A percentile compares a stretch with the other conserved stretches of the same genome.
Conservation (phyloP, 495 filamentous ascomycete species). For the Umbilicaria muhlenbergii region DNA sequence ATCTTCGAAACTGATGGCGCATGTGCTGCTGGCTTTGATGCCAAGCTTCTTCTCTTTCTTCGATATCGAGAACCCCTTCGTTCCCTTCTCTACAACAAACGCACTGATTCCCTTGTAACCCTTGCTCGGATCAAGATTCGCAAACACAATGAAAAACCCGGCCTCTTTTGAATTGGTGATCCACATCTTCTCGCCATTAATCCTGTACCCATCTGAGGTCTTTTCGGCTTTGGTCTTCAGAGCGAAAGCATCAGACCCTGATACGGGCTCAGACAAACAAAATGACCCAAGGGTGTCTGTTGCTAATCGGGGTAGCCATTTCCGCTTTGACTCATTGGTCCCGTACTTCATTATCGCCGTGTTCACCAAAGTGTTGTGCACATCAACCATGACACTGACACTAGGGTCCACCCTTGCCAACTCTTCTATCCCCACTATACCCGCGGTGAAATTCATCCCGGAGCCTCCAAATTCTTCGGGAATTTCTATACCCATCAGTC, state of each 20-base stretch:
- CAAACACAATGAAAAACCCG: constrained; percentile 93
- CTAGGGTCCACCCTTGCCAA: constrained; percentile 87
- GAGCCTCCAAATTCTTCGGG: constrained; percentile 93
- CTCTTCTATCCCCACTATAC: constrained; percentile 94
- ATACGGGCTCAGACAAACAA: constrained; percentile 87
- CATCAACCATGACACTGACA: constrained; percentile 83
- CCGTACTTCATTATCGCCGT: constrained; percentile 83
- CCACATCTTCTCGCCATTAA: constrained; percentile 97
- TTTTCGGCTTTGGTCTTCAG: constrained; percentile 73
- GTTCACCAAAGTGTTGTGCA: constrained; percentile 97
- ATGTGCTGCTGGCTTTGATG: constrained; percentile 88
- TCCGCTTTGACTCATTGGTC: constrained; percentile 54
- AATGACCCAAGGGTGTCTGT: constrained; percentile 90
- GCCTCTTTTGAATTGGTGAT: constrained; percentile 95
- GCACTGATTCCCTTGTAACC: constrained; percentile 94
- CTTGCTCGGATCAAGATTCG: constrained; percentile 75
- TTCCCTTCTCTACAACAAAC: constrained; percentile 85
- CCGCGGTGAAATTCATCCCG: constrained; percentile 96
- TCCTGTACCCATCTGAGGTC: constrained; percentile 63
- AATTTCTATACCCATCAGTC: constrained; percentile 93
- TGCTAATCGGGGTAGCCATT: constrained; percentile 74
- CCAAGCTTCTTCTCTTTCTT: constrained; percentile 99
- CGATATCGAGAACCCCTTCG: constrained; percentile 80
- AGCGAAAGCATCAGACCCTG: constrained; percentile 91
- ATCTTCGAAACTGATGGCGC: constrained; percentile 94